phyloP scores from a whole-genome alignment of 1,284 basidiomycete species.

The Ceraceosorus bombacis region DNA sequence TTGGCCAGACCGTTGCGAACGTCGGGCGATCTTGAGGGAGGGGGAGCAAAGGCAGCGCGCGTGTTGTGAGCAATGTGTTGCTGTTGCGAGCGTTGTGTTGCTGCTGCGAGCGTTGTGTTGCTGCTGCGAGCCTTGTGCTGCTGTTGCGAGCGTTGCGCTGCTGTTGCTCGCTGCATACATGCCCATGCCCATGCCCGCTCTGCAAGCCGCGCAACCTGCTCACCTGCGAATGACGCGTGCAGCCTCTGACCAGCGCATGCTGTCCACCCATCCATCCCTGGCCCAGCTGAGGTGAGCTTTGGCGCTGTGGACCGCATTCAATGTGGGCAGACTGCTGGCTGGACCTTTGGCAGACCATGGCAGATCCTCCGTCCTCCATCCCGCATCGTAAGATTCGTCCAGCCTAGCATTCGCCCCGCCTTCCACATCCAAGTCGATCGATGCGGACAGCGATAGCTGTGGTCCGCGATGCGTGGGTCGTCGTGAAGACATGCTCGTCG shows the following conservation, averaged over 20 bases:
- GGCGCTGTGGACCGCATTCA: slow-evolving; percentile 21
- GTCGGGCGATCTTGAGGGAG: slow-evolving; percentile 21
- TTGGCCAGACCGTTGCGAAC: slow-evolving; percentile 38
- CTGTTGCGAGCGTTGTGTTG: too few species aligned
- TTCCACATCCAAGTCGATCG: slow-evolving; percentile 44
- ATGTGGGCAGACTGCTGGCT: slow-evolving; percentile 21
- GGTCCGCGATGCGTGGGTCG: too few species aligned
- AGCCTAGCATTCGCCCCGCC: slow-evolving; percentile 24
- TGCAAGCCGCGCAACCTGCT: background rate
- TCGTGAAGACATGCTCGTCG: too few species aligned
- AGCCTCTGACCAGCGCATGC: slow-evolving; percentile 32
- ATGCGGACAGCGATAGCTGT: slow-evolving; percentile 14
- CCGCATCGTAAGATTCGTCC: slow-evolving; percentile 41
- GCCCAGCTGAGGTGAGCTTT: slow-evolving; percentile 36
- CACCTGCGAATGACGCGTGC: slow-evolving; percentile 2
- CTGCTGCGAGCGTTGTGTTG: background rate
- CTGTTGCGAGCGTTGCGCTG: background rate
- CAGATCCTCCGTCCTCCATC: slow-evolving; percentile 23
- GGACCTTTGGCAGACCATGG: slow-evolving; percentile 43
- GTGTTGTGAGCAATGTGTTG: too few species aligned
- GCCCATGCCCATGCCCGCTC: slow-evolving; percentile 1
- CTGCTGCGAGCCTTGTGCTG: too few species aligned
- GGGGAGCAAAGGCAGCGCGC: too few species aligned
- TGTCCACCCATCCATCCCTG: slow-evolving; percentile 32
- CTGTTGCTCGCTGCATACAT: too few species aligned